These are phyloP conservation scores for Pholiota adiposa DNA, from an alignment of 1,284 basidiomycete genomes.

Conservation along the genomic window DNA sequence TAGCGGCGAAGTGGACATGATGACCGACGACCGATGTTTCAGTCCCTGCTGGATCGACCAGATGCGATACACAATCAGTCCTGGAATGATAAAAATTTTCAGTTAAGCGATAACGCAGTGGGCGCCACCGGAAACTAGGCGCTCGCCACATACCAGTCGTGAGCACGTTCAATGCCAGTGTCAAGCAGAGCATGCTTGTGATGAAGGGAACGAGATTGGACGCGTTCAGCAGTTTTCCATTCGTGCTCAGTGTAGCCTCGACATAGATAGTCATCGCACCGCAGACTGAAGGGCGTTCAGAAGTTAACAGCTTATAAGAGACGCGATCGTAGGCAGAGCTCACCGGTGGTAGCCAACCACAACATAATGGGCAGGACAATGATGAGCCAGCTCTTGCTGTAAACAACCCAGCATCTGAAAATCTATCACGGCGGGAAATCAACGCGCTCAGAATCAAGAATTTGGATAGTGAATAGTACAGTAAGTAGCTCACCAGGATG, in stretches of 20 bases:
- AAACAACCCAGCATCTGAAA: slow-evolving; percentile 41
- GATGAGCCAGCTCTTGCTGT: slow-evolving; percentile 33
- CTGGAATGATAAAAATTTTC: slow-evolving; percentile 26
- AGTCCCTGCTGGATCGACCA: slow-evolving; percentile 33
- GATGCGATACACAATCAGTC: slow-evolving; percentile 40
- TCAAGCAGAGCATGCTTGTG: slow-evolving; percentile 39
- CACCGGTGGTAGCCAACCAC: slow-evolving; percentile 37
- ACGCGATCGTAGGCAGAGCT: slow-evolving; percentile 4
- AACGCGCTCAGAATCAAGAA: no score
- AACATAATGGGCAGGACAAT: slow-evolving; percentile 30
- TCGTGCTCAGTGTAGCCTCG: slow-evolving; percentile 31
- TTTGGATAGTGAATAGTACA: no score
- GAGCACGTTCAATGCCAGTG: slow-evolving; percentile 38
- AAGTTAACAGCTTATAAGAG: no score
- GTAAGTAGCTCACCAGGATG: slow-evolving; percentile 36
- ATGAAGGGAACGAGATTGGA: slow-evolving; percentile 38
- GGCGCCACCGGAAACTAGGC: background rate
- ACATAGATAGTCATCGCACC: slow-evolving; percentile 34
- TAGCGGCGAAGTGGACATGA: slow-evolving; percentile 26
- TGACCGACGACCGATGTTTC: slow-evolving; percentile 21
- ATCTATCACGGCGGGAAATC: slow-evolving; percentile 32
- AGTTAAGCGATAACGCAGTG: no score
- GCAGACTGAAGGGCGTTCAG: slow-evolving; percentile 25
- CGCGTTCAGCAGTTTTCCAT: slow-evolving; percentile 29
- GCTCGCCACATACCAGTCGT: slow-evolving; percentile 36